Conservation (phyloP, 306 rosid species). For the Echinosophora koreensis region DNA sequence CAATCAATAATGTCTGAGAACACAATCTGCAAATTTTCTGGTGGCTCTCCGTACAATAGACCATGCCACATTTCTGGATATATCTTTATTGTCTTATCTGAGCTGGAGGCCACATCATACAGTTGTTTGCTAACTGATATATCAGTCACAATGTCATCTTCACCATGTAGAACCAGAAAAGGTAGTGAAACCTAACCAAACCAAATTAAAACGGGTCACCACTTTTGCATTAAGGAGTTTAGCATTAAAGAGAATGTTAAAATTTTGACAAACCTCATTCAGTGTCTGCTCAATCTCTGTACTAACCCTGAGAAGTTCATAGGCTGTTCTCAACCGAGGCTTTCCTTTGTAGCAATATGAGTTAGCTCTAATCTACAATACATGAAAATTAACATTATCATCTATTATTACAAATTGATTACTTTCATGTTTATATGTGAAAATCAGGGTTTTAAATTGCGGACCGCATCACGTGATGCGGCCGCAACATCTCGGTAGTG, state of each 20-base stretch:
- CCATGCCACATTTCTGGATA: slow-evolving; percentile 96
- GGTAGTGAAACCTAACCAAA: slow-evolving; percentile 78
- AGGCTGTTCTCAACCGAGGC: slow-evolving; percentile 84
- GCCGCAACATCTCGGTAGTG: too few relatives aligned
- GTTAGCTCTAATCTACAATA: slow-evolving; percentile 64
- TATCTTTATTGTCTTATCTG: slow-evolving; percentile 75
- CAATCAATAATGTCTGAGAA: slow-evolving; percentile 75
- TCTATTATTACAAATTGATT: too few relatives aligned
- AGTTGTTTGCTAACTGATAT: slow-evolving; percentile 71
- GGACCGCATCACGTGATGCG: too few relatives aligned
- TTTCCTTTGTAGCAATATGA: slow-evolving; percentile 79
- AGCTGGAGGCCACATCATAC: slow-evolving; percentile 64
- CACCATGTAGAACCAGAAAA: slow-evolving; percentile 77
- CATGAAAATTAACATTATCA: not conserved
- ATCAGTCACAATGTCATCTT: slow-evolving; percentile 78
- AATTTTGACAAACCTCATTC: slow-evolving; percentile 50
- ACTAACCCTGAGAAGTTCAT: slow-evolving; percentile 68
- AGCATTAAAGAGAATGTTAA: not conserved
- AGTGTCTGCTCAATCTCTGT: slow-evolving; percentile 61
- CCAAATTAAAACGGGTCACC: not conserved
- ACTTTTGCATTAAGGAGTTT: not conserved
- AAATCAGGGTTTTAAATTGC: too few relatives aligned
- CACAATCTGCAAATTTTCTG: slow-evolving; percentile 65
- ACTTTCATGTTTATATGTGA: not conserved
- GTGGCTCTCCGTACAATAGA: slow-evolving; percentile 83